Evolutionary conservation across 768 basidiomycete species (phyloP).

Genomic region (Trichaptum fuscoviolaceum): DNA sequence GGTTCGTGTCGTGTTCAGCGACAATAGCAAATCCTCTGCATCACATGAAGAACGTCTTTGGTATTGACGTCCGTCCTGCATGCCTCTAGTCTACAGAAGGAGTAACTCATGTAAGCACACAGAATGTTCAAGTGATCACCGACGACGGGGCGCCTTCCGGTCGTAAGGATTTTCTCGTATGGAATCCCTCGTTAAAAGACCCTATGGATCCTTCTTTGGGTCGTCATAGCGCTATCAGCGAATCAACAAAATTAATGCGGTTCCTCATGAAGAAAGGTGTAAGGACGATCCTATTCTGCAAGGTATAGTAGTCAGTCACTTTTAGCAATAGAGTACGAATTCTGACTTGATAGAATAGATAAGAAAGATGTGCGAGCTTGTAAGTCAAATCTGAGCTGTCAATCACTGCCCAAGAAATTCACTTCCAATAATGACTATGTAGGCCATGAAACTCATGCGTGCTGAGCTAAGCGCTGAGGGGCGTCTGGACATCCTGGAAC

Average conservation of each 20-base stretch:
- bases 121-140: conserved; percentile 62
- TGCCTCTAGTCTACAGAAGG: background rate
- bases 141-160: conserved; percentile 83
- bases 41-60: conserved; percentile 77
- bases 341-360: conserved; percentile 38
- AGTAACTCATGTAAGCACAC: background rate
- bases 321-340: background rate
- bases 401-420: too few relatives aligned
- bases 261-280: conserved; percentile 80
- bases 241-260: conserved; percentile 69
- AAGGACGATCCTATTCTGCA: conserved; percentile 85
- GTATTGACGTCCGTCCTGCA: conserved; percentile 37
- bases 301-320: conserved; percentile 35
- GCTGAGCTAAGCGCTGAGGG: conserved; percentile 69
- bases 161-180: conserved; percentile 72
- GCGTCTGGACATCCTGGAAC: conserved; percentile 65
- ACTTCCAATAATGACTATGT: conserved; percentile 3
- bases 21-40: conserved; percentile 72
- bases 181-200: conserved; percentile 64
- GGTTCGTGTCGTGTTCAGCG: conserved; percentile 83
- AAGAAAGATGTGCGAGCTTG: conserved; percentile 77
- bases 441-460: conserved; percentile 79
- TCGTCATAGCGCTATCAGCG: conserved; percentile 50
- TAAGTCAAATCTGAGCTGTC: conserved; percentile 25
- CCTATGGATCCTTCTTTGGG: conserved; percentile 48